These are phyloP conservation scores for fission yeast (Schizosaccharomyces pombe) DNA, from an alignment of 805 yeast species.

Conservation along the genomic window ASM294v3 CU329670.1:1475501-1476000, in stretches of 20 bases:
- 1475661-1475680: conserved; percentile 94
- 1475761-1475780: conserved; percentile 68
- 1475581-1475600: conserved; percentile 80
- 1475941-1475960: conserved; percentile 50
- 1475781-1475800: conserved; percentile 73
- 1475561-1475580: conserved; percentile 89
- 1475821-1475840: conserved; percentile 61
- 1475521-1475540: conserved; percentile 74
- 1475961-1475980: conserved; percentile 42
- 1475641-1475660: conserved; percentile 98
- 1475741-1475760: conserved; percentile 88
- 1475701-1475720: conserved; percentile 90
- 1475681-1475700: conserved; percentile 92
- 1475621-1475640: conserved; percentile 77
- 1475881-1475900: conserved; percentile 95
- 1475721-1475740: conserved; percentile 91
- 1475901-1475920: conserved; percentile 2
- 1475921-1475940: no score
- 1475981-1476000: conserved; percentile 73
- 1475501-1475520: conserved; percentile 88
- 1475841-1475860: conserved; percentile 95
- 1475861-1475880: conserved; percentile 93
- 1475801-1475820: conserved; percentile 79
- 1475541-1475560: conserved; percentile 83
- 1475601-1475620: conserved; percentile 89